phyloP scores from a whole-genome alignment of 2,329 filamentous ascomycete genomes.

The Scedosporium boydii region DNA sequence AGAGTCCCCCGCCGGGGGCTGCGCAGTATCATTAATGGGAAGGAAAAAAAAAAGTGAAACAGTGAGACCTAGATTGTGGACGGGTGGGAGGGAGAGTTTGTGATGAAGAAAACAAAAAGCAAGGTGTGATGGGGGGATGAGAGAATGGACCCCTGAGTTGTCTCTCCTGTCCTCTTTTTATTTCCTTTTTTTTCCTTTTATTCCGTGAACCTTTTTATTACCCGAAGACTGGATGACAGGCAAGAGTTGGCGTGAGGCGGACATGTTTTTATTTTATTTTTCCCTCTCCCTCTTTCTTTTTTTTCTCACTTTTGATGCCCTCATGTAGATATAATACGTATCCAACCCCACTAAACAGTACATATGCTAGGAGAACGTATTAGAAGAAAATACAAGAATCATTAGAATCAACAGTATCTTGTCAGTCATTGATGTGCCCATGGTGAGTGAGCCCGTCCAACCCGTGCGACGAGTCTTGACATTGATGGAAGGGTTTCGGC shows the following conservation, averaged over 20 bases:
- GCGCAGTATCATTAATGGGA: not conserved
- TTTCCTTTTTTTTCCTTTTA: not conserved
- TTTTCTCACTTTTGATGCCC: not conserved
- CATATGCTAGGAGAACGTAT: not conserved
- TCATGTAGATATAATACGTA: not conserved
- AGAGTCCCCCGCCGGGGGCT: constrained; percentile 31
- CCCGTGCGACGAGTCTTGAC: too few species aligned
- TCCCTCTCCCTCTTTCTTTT: not conserved
- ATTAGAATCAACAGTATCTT: too few species aligned
- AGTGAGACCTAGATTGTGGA: not conserved
- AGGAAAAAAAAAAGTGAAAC: not conserved
- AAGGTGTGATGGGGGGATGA: not conserved
- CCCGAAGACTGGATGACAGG: not conserved
- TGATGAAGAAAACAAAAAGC: not conserved
- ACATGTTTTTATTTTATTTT: not conserved
- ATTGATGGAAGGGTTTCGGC: too few species aligned
- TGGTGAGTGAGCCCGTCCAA: too few species aligned
- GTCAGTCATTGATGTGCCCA: too few species aligned
- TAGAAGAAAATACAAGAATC: not conserved
- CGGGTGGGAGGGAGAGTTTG: not conserved
- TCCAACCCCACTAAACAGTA: not conserved
- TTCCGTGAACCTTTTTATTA: not conserved
- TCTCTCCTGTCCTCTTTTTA: not conserved
- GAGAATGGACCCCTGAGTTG: not conserved
- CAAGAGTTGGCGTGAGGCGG: not conserved